Evolutionary conservation across 306 rosid genomes (phyloP).

Genomic region (Castanopsis chinensis): DNA sequence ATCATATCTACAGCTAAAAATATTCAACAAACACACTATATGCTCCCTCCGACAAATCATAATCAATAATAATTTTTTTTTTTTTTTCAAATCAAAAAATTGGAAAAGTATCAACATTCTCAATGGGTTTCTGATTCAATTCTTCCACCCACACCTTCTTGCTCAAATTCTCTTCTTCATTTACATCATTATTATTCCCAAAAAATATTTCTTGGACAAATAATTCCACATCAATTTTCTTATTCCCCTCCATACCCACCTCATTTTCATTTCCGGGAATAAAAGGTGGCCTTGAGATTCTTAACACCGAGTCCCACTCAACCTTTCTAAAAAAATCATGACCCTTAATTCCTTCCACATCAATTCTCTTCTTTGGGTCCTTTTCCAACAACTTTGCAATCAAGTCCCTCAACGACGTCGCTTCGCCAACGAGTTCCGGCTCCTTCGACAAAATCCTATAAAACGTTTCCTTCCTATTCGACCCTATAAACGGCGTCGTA

Average conservation of each 20-base stretch:
- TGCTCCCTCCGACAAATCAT: too few species aligned
- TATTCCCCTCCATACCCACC: constrained; percentile 32
- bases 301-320: constrained; percentile 53
- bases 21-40: too few species aligned
- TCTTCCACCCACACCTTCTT: constrained; percentile 34
- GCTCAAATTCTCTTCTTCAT: background rate
- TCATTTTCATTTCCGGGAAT: constrained; percentile 47
- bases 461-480: constrained; percentile 72
- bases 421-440: constrained; percentile 51
- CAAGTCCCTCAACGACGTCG: constrained; percentile 60
- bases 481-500: constrained; percentile 66
- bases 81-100: constrained; percentile 31
- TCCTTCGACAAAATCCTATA: constrained; percentile 38
- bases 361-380: constrained; percentile 61
- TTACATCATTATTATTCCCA: background rate
- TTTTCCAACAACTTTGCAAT: constrained; percentile 56
- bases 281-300: constrained; percentile 64
- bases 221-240: constrained; percentile 42
- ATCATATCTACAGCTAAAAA: too few species aligned
- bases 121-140: constrained; percentile 13
- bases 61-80: too few species aligned
- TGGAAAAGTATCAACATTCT: constrained; percentile 26
- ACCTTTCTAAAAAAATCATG: constrained; percentile 64
- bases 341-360: constrained; percentile 52
- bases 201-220: constrained; percentile 60